These are phyloP conservation scores for Blumeria hordei DNA, from an alignment of 2,329 filamentous ascomycete genomes.

Conservation along the genomic window DNA sequence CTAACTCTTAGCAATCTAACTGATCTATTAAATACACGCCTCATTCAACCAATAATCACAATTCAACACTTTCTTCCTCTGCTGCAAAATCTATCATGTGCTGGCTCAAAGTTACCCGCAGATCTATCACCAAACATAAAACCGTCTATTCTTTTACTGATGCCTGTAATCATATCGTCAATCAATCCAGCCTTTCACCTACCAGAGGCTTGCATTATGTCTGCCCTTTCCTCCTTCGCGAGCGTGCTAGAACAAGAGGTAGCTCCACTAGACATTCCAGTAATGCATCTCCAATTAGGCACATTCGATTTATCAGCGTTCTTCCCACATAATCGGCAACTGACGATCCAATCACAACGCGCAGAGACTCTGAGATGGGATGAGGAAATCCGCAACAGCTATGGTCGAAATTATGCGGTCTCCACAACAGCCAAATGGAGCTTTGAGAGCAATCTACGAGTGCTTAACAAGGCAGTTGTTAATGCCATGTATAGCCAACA, in stretches of 20 bases:
- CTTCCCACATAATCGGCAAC: conserved; percentile 20
- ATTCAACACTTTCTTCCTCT: conserved; percentile 76
- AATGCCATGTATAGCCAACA: conserved; percentile 49
- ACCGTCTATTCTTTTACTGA: conserved; percentile 52
- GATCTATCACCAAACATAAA: conserved; percentile 23
- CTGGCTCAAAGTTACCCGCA: conserved; percentile 8
- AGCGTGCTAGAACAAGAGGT: conserved; percentile 62
- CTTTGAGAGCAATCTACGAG: conserved; percentile 37
- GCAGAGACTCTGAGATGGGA: conserved; percentile 39
- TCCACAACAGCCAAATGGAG: conserved; percentile 8
- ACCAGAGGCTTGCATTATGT: conserved; percentile 65
- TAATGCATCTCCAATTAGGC: conserved; percentile 74
- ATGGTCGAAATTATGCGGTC: conserved; percentile 29
- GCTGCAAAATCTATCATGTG: conserved; percentile 30
- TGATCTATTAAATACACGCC: conserved; percentile 75
- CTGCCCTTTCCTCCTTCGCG: conserved; percentile 68
- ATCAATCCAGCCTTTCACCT: conserved; percentile 61
- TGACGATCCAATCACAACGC: conserved; percentile 20
- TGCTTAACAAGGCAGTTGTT: conserved; percentile 70
- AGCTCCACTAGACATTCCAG: conserved; percentile 46
- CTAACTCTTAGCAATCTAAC: conserved; percentile 66
- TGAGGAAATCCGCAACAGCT: conserved; percentile 31
- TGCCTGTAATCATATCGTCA: conserved; percentile 57
- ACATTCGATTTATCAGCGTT: conserved; percentile 65
- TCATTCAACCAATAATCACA: conserved; percentile 71